Base-by-base conservation (phyloP, 2,329 filamentous ascomycete genomes). In the Penicillium sp. region DNA sequence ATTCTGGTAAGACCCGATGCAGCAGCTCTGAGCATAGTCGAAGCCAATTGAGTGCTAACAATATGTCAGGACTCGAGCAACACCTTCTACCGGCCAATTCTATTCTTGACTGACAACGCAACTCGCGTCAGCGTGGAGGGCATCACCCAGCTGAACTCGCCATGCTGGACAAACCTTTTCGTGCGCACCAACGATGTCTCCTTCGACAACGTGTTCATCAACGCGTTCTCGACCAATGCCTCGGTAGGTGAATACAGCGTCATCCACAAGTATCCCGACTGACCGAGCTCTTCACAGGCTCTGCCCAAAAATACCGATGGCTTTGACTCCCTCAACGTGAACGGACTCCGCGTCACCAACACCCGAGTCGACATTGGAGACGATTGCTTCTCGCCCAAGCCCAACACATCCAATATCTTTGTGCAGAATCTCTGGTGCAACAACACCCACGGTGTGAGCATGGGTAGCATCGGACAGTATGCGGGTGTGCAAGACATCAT, bases 111-210 rank as follows among this genome's bases (percentile, higher is more conserved):
- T 0, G 83, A 87, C 69, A 87, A 87, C 50, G 82, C 84, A 0
- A 87, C 84, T 4, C 82, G 85, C 22, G 70, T 88, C 2, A 79
- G 79, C 3, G 79, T 88, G 5, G 79, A 83, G 38, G 86, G 86
- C 1, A 85, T 88, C 55, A 81, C 83, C 15, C 79, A 87, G 65
- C 82, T 86, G 60, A 83, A 86, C 69, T 86, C 84, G 0, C 85
- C 86, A 1, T 86, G 84, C 75, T 88, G 86, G 85, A 86, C 82
- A 2, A 88, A 85, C 67, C 88, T 87, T 64, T 76, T 88, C 38
- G 83, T 87, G 14, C 81, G 81, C 35, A 85, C 80, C 64, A 78
- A 85, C 68, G 82, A 85, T 60, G 74, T 86, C 52, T 77, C 79
- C 2, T 85, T 84, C 57, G 80, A 82, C 41, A 77, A 85, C 58